A percentile compares a stretch with the other conserved stretches of the same genome.
These are phyloP conservation scores for Ceratocystis variospora DNA, from an alignment of 2,329 filamentous ascomycete species.

Conservation along the genomic window DNA sequence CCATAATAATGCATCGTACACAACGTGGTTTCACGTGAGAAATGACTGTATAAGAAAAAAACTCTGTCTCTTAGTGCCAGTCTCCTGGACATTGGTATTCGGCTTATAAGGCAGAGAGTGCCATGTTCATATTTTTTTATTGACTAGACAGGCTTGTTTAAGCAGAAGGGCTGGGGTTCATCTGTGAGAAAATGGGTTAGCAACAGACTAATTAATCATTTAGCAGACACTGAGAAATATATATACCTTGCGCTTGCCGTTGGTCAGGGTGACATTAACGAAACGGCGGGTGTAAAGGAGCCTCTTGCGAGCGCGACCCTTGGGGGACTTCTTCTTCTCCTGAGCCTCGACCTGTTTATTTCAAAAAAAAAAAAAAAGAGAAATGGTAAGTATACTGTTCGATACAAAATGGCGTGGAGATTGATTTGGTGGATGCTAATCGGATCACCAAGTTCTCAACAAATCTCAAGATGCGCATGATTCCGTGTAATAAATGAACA, in stretches of 20 bases:
- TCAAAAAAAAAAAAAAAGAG: background rate
- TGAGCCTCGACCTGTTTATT: conserved; percentile 58
- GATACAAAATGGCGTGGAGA: background rate
- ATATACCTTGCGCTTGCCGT: conserved; percentile 89
- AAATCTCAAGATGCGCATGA: background rate
- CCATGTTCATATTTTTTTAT: conserved; percentile 15
- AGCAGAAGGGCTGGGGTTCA: conserved; percentile 32
- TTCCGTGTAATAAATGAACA: background rate
- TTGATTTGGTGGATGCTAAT: background rate
- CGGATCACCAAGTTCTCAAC: background rate
- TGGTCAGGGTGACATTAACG: conserved; percentile 94
- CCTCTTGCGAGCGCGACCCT: conserved; percentile 96
- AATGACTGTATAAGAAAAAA: conserved; percentile 5
- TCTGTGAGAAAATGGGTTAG: conserved; percentile 22
- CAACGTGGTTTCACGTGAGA: background rate
- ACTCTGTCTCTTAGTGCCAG: conserved; percentile 6
- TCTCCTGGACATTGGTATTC: conserved; percentile 13
- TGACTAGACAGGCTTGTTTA: conserved; percentile 23
- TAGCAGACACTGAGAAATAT: background rate
- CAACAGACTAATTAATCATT: background rate
- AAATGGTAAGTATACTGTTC: background rate
- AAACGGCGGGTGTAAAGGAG: conserved; percentile 94
- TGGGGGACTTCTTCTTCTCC: conserved; percentile 94
- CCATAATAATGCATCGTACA: background rate
- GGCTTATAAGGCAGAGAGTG: conserved; percentile 13